Evolutionary conservation across 495 filamentous ascomycete genomes (phyloP).

Genomic region (Amniculicola lignicola): DNA sequence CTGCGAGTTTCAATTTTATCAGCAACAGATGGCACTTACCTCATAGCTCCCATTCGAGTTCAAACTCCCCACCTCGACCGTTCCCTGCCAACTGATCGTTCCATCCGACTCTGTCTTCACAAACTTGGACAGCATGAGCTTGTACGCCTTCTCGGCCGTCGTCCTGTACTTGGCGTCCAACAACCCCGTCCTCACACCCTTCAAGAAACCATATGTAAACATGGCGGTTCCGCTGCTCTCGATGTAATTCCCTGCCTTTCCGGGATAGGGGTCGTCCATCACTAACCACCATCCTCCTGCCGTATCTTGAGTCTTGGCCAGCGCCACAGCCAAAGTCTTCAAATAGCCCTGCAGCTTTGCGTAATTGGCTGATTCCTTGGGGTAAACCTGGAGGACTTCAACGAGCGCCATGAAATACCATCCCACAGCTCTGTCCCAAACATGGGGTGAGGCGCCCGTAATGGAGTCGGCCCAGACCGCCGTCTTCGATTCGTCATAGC

Average conservation of each 20-base stretch:
- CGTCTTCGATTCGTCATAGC: slow-evolving; percentile 54
- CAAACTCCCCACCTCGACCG: slow-evolving; percentile 31
- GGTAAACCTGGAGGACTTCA: slow-evolving; percentile 53
- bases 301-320: slow-evolving; percentile 47
- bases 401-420: slow-evolving; percentile 61
- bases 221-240: slow-evolving; percentile 60
- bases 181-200: slow-evolving; percentile 50
- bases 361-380: slow-evolving; percentile 38
- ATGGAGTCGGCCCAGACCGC: slow-evolving; percentile 56
- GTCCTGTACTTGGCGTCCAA: slow-evolving; percentile 18
- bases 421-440: slow-evolving; percentile 58
- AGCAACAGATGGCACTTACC: neutral
- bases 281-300: slow-evolving; percentile 62
- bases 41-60: slow-evolving; percentile 23
- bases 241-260: slow-evolving; percentile 55
- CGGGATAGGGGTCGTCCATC: slow-evolving; percentile 48
- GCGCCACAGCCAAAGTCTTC: slow-evolving; percentile 42
- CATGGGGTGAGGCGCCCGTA: slow-evolving; percentile 54
- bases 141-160: slow-evolving; percentile 26
- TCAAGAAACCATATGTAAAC: slow-evolving; percentile 56
- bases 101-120: slow-evolving; percentile 27
- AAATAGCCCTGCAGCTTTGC: slow-evolving; percentile 43
- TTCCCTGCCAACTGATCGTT: slow-evolving; percentile 31
- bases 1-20: neutral
- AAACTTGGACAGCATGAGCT: slow-evolving; percentile 31